These are phyloP conservation scores for Coemansia sp. DNA, from an alignment of 192 early-diverging fungal species.

Conservation along the genomic window DNA sequence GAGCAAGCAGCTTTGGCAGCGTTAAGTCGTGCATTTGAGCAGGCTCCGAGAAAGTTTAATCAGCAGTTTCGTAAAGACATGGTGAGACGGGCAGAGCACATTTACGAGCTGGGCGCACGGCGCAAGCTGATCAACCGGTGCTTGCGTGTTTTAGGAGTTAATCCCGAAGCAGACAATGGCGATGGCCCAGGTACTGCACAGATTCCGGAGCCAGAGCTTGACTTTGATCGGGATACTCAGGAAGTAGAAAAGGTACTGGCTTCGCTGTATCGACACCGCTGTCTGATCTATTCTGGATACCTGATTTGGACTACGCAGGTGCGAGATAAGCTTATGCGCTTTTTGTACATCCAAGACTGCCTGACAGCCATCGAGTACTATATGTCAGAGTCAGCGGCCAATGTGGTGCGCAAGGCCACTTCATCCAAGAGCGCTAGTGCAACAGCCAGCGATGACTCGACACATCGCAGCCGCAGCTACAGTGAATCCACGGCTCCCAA, in stretches of 20 bases:
- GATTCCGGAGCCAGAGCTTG: slow-evolving; percentile 7
- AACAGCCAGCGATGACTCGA: background rate
- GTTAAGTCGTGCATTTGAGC: slow-evolving; percentile 49
- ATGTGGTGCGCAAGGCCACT: slow-evolving; percentile 68
- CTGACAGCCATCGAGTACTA: slow-evolving; percentile 74
- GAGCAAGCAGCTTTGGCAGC: slow-evolving; percentile 37
- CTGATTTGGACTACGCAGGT: slow-evolving; percentile 83
- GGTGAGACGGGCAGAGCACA: slow-evolving; percentile 47
- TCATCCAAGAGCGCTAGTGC: slow-evolving; percentile 11
- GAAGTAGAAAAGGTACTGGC: slow-evolving; percentile 51
- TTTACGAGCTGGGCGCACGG: slow-evolving; percentile 50
- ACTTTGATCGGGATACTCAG: slow-evolving; percentile 45
- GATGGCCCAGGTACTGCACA: background rate
- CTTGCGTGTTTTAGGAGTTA: slow-evolving; percentile 39
- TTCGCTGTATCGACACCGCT: slow-evolving; percentile 66
- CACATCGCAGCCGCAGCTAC: slow-evolving; percentile 1
- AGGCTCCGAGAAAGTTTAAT: slow-evolving; percentile 28
- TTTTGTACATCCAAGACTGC: slow-evolving; percentile 68
- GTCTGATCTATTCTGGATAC: slow-evolving; percentile 80
- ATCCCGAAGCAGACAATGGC: slow-evolving; percentile 4
- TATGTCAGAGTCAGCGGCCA: slow-evolving; percentile 75
- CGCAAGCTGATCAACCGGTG: slow-evolving; percentile 54
- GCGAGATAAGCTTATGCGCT: slow-evolving; percentile 76
- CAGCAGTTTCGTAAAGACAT: slow-evolving; percentile 40
- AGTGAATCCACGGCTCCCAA: background rate